Base-by-base conservation (phyloP, 73 alveolate species). In the Stentor coeruleus region DNA sequence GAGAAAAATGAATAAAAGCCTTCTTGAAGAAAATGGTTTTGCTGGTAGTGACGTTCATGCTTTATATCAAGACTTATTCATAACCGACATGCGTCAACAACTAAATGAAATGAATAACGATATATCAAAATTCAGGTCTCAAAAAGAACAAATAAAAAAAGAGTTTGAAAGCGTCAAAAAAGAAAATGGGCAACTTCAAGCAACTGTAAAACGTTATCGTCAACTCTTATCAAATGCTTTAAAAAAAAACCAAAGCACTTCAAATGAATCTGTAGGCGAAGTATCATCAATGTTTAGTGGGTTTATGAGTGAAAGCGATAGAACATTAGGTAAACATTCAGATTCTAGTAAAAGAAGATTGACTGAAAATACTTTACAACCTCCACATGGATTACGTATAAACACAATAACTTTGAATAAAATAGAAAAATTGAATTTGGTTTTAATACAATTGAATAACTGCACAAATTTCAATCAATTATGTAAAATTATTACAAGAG, bases 161-260 rank as follows among this genome's bases (percentile, higher is more conserved):
- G 96, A 90, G 58, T 82, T 82, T 72, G 76, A 30, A 3, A n/a
- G 31, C 28, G 89, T 87, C n/a, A 90, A 84, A 77, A 86, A 83
- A 33, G 96, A 90, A 74, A 88, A 90, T 57, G 73, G 85, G 74
- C 75, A 90, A 59, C 86, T 90, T 1, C 84, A 76, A 31, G 93
- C 93, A 20, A 90, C 96, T 20, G 75, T 90, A 11, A 90, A 87
- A 88, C 38, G 93, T 57, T 90, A 90, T 77, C 6, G 96, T 77
- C 80, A 82, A 42, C 76, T 87, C 91, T 89, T 90, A 20, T 66
- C 79, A 66, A 31, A 66, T 11, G 79, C 79, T 2, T 20, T 66
- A 1, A 20, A 66, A 31, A 66, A 66, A 31, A 37, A 37, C n/a
- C 26, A 26, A 20, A 26, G 0, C 14, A 11, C 66, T 11, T 49